Conservation (phyloP, 73 alveolate species). For the Paramecium biaurelia region DNA sequence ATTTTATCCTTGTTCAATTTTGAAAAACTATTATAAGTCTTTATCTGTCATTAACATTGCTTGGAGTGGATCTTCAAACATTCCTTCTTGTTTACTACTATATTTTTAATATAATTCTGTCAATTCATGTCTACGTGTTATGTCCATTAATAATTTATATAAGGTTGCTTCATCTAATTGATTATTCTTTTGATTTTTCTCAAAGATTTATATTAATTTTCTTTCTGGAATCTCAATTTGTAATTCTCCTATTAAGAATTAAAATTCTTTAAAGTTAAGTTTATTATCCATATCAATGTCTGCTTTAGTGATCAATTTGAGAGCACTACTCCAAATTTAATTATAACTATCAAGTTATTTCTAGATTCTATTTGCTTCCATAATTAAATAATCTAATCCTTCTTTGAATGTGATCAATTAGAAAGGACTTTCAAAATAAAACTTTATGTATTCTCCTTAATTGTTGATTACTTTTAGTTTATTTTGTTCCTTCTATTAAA, state of each 20-base stretch:
- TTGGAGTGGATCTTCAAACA: not conserved
- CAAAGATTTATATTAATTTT: not conserved
- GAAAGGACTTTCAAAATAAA: not conserved
- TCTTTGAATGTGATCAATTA: not conserved
- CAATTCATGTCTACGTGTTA: constrained; percentile 33
- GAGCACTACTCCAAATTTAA: constrained; percentile 14
- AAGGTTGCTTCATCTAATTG: not conserved
- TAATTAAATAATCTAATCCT: not conserved
- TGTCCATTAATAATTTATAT: constrained; percentile 12
- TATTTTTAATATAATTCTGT: not conserved
- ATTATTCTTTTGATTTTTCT: not conserved
- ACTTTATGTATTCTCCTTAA: not conserved
- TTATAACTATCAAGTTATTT: not conserved
- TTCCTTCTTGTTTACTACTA: constrained; percentile 38
- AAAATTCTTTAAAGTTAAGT: constrained; percentile 77
- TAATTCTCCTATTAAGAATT: constrained; percentile 77
- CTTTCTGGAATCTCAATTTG: constrained; percentile 75
- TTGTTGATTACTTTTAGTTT: not conserved
- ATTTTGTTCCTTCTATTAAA: not conserved
- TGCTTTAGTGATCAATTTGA: not conserved
- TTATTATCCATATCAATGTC: constrained; percentile 76
- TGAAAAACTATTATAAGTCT: constrained; percentile 48
- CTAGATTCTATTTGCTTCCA: not conserved
- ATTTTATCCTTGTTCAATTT: not conserved
- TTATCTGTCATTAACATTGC: constrained; percentile 66